phyloP scores from a whole-genome alignment of 2,329 filamentous ascomycete genomes.

The Verticillium klebahnii region DNA sequence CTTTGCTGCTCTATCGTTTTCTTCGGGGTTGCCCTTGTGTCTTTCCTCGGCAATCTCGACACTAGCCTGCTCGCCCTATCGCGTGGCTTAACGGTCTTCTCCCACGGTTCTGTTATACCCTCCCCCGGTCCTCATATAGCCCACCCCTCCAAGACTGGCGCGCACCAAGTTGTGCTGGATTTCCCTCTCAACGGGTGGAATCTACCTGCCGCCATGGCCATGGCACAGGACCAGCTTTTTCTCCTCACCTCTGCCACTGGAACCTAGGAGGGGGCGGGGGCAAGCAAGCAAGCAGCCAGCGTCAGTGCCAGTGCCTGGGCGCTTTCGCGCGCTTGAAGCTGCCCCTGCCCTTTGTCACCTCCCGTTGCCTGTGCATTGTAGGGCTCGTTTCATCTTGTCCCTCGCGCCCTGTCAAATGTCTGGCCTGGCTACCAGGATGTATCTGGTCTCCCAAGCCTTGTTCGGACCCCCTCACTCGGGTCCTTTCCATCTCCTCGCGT shows the following conservation, averaged over 20 bases:
- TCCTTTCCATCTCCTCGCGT: slow-evolving; percentile 13
- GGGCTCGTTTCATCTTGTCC: slow-evolving; percentile 38
- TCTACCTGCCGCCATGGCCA: background rate
- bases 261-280: background rate
- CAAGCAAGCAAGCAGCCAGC: background rate
- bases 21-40: background rate
- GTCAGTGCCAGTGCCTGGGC: background rate
- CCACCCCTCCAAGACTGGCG: background rate
- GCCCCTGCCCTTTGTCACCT: background rate
- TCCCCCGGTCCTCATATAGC: slow-evolving; percentile 14
- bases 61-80: slow-evolving; percentile 12
- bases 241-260: background rate
- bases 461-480: slow-evolving; percentile 18
- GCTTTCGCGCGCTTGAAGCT: background rate
- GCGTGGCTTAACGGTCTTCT: slow-evolving; percentile 8
- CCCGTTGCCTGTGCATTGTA: slow-evolving; percentile 31
- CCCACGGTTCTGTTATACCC: slow-evolving; percentile 13
- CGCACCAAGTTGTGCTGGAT: background rate
- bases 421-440: slow-evolving; percentile 21
- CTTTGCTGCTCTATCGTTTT: background rate
- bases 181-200: background rate
- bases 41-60: background rate
- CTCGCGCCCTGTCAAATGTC: slow-evolving; percentile 21
- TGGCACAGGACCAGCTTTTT: background rate
- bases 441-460: slow-evolving; percentile 28